Evolutionary conservation across 1,284 basidiomycete species (phyloP).

Genomic region (Coniophora puteana): DNA sequence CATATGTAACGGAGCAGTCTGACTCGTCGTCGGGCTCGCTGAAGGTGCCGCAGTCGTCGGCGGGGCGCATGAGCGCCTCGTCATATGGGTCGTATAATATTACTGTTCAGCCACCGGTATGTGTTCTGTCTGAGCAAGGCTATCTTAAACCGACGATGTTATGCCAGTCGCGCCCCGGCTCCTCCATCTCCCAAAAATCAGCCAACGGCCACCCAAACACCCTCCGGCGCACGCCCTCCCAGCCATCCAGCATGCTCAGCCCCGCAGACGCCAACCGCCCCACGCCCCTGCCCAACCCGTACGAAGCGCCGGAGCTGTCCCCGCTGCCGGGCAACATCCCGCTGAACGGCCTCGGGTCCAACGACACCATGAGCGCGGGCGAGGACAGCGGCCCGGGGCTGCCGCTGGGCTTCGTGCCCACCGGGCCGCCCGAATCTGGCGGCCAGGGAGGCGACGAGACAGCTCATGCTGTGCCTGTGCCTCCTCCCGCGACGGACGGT

Average conservation of each 20-base stretch:
- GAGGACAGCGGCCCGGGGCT: no score
- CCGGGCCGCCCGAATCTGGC: slow-evolving; percentile 13
- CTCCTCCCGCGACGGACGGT: background rate
- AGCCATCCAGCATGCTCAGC: slow-evolving; percentile 16
- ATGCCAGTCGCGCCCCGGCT: slow-evolving; percentile 25
- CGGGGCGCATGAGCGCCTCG: slow-evolving; percentile 24
- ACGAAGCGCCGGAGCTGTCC: slow-evolving; percentile 3
- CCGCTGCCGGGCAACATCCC: no score
- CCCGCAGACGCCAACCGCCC: slow-evolving; percentile 30
- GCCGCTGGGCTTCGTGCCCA: slow-evolving; percentile 26
- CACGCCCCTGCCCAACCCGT: slow-evolving; percentile 22
- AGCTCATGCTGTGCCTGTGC: slow-evolving; percentile 19
- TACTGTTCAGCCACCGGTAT: slow-evolving; percentile 28
- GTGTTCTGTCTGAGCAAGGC: slow-evolving; percentile 9
- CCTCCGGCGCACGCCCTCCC: slow-evolving; percentile 19
- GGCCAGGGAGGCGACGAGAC: slow-evolving; percentile 10
- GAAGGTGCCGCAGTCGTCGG: no score
- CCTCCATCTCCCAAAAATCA: slow-evolving; percentile 20
- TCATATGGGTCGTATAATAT: slow-evolving; percentile 29
- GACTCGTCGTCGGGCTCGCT: no score
- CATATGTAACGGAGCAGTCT: no score
- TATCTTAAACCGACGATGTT: background rate
- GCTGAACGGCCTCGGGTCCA: slow-evolving; percentile 2
- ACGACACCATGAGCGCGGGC: slow-evolving; percentile 22
- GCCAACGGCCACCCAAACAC: slow-evolving; percentile 12